Evolutionary conservation across 495 filamentous ascomycete species (phyloP).

Genomic region (Penicillium chermesinum): DNA sequence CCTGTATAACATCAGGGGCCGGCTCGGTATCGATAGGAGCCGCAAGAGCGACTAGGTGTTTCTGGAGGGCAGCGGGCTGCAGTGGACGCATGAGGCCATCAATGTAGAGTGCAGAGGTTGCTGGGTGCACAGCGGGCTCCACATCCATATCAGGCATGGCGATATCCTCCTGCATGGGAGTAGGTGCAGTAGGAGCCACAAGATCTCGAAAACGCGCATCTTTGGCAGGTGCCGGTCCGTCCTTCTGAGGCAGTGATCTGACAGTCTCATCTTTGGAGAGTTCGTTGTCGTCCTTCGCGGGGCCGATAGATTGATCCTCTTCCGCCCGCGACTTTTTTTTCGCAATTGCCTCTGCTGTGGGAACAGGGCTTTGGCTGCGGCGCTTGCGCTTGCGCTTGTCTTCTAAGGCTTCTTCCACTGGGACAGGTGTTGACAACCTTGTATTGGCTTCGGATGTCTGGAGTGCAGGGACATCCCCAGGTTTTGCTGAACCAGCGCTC

Average conservation of each 20-base stretch:
- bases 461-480: conserved; percentile 15
- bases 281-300: conserved; percentile 27
- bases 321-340: conserved; percentile 41
- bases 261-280: conserved; percentile 9
- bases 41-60: conserved; percentile 64
- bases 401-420: conserved; percentile 38
- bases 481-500: conserved; percentile 14
- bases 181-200: conserved; percentile 33
- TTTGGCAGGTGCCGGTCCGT: conserved; percentile 19
- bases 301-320: conserved; percentile 23
- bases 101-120: conserved; percentile 85
- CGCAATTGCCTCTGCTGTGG: conserved; percentile 42
- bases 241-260: conserved; percentile 7
- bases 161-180: conserved; percentile 19
- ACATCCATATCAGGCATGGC: conserved; percentile 45
- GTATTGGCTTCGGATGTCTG: conserved; percentile 26
- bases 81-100: conserved; percentile 87
- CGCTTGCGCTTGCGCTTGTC: conserved; percentile 71
- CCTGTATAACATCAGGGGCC: conserved; percentile 50
- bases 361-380: conserved; percentile 62
- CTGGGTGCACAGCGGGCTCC: conserved; percentile 70
- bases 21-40: conserved; percentile 47
- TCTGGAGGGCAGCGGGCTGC: conserved; percentile 55
- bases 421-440: conserved; percentile 31
- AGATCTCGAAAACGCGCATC: conserved; percentile 53